A percentile compares a stretch with the other conserved stretches of the same genome.
These are phyloP conservation scores for Cladosporium sphaerospermum DNA, from an alignment of 2,329 filamentous ascomycete species.

Conservation along the genomic window DNA sequence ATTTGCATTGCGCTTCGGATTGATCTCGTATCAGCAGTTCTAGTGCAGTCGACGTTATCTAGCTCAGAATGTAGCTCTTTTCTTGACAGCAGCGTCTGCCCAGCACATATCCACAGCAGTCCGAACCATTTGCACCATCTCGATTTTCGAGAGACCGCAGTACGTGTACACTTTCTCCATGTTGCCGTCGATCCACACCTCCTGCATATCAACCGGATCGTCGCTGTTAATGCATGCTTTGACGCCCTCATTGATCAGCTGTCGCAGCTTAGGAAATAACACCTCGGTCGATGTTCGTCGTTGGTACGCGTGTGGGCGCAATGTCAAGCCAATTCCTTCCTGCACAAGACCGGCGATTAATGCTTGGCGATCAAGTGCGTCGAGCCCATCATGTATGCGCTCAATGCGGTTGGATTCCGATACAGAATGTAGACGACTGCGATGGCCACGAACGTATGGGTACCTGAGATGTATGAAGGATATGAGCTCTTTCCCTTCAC, in stretches of 20 bases:
- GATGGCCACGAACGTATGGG: no score
- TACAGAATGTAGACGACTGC: slow-evolving; percentile 42
- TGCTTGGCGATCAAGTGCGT: neutral
- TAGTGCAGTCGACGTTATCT: neutral
- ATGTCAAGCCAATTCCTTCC: neutral
- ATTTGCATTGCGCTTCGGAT: no score
- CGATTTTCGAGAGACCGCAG: neutral
- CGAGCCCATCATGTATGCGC: neutral
- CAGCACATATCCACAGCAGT: neutral
- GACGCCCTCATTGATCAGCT: neutral
- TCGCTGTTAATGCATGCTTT: neutral
- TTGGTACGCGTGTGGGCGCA: neutral
- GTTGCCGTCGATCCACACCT: neutral
- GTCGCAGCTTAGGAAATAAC: neutral
- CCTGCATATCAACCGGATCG: neutral
- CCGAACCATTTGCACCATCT: neutral
- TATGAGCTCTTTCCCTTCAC: no score
- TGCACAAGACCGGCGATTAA: neutral
- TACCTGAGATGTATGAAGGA: no score
- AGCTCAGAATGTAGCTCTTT: neutral
- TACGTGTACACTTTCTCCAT: slow-evolving; percentile 1
- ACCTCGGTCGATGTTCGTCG: neutral
- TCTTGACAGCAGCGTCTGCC: neutral
- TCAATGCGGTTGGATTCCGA: slow-evolving; percentile 44
- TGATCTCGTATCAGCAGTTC: no score